Conservation (phyloP, 805 yeast species). For the Candida maltosa region DNA sequence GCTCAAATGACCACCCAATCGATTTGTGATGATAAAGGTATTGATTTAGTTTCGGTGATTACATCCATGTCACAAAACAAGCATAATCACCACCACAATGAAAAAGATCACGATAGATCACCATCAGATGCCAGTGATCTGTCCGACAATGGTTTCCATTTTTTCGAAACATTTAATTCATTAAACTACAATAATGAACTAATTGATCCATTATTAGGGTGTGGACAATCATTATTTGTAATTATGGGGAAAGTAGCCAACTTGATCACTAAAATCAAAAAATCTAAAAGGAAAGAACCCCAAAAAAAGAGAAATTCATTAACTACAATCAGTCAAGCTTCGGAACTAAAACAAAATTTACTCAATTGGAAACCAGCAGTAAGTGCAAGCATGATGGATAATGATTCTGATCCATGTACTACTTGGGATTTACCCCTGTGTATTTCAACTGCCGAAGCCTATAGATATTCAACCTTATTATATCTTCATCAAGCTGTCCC, state of each 20-base stretch:
- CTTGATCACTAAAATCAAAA: conserved; percentile 49
- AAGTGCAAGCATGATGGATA: conserved; percentile 29
- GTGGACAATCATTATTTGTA: conserved; percentile 62
- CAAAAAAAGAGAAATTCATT: conserved; percentile 34
- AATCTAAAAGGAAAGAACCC: conserved; percentile 17
- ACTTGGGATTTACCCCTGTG: conserved; percentile 56
- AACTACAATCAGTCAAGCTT: conserved; percentile 50
- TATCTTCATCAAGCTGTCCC: conserved; percentile 72
- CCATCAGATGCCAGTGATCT: conserved; percentile 3
- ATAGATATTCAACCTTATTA: conserved; percentile 54
- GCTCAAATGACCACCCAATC: conserved; percentile 60
- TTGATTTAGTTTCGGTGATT: conserved; percentile 39
- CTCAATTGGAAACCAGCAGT: conserved; percentile 56
- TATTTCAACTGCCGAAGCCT: conserved; percentile 69
- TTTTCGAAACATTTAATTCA: conserved; percentile 33
- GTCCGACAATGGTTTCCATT: conserved; percentile 29
- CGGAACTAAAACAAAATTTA: conserved; percentile 49
- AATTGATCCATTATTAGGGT: conserved; percentile 66
- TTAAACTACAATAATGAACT: conserved; percentile 35
- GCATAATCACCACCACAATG: conserved; percentile 17
- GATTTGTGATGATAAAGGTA: conserved; percentile 41
- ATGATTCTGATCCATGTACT: conserved; percentile 17
- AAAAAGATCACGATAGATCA: conserved; percentile 8
- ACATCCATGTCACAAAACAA: conserved; percentile 28
- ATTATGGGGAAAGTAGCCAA: conserved; percentile 63